phyloP scores from a whole-genome alignment of 192 early-diverging fungal genomes.

The Phlyctochytrium planicorne region DNA sequence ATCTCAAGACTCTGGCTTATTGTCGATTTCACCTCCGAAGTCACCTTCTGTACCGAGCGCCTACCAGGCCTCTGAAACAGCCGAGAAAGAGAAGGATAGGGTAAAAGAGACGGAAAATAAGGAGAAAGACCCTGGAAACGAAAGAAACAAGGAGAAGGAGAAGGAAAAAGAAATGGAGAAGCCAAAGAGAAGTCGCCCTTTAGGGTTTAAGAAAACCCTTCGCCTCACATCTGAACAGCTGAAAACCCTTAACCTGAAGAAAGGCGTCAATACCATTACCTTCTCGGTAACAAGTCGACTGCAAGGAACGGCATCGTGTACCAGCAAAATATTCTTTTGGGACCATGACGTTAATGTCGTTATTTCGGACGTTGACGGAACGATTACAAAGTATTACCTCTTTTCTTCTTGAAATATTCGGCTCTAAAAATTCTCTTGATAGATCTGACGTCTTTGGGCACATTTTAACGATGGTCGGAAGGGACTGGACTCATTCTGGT shows the following conservation, averaged over 20 bases:
- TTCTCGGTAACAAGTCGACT: conserved; percentile 81
- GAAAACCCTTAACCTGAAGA: conserved; percentile 71
- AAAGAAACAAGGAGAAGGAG: too few relatives aligned
- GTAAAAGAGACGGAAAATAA: too few relatives aligned
- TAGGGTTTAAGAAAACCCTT: conserved; percentile 77
- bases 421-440: conserved; percentile 11
- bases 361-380: conserved; percentile 98
- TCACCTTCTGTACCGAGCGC: too few relatives aligned
- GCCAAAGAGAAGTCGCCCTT: too few relatives aligned
- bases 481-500: conserved; percentile 97
- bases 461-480: conserved; percentile 94
- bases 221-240: conserved; percentile 92
- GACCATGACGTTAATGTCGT: conserved; percentile 80
- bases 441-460: conserved; percentile 92
- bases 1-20: background rate
- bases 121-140: too few relatives aligned
- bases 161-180: too few relatives aligned
- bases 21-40: background rate
- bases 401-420: conserved; percentile 8
- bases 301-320: conserved; percentile 74
- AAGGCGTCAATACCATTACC: conserved; percentile 85
- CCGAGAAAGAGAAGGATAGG: too few relatives aligned
- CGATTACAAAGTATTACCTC: conserved; percentile 79
- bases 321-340: conserved; percentile 89
- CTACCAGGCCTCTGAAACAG: too few relatives aligned